phyloP scores from a whole-genome alignment of 2,329 filamentous ascomycete genomes.

The Trichoderma sp. region DNA sequence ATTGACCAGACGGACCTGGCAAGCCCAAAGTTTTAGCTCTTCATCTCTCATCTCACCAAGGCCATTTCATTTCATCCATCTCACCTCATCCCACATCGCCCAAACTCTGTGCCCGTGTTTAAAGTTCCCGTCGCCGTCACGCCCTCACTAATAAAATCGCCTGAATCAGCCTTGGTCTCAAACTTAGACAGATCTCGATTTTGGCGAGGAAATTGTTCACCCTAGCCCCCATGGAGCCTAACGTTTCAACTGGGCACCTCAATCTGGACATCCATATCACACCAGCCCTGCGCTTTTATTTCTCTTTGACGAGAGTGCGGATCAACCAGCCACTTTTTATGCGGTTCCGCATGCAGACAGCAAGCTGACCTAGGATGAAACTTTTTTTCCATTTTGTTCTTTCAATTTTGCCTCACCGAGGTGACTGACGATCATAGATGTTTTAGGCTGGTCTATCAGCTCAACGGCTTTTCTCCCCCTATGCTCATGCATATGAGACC shows the following conservation, averaged over 20 bases:
- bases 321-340: conserved; percentile 7
- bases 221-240: conserved; percentile 3
- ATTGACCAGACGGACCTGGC: neutral
- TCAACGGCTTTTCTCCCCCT: neutral
- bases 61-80: neutral
- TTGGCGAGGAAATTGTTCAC: neutral
- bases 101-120: neutral
- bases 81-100: neutral
- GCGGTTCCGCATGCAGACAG: conserved; percentile 10
- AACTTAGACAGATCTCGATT: conserved; percentile 10
- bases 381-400: neutral
- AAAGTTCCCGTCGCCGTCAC: neutral
- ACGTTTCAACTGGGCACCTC: neutral
- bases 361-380: neutral
- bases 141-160: neutral
- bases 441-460: neutral
- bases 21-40: neutral
- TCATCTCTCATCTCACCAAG: neutral
- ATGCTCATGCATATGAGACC: neutral
- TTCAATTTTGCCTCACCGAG: neutral
- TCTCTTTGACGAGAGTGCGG: neutral
- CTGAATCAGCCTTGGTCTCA: conserved; percentile 4
- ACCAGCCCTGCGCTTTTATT: neutral
- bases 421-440: neutral
- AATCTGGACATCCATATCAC: neutral